Base-by-base conservation (phyloP, 139 green algal genomes). In the Tetraselmis chui region DNA sequence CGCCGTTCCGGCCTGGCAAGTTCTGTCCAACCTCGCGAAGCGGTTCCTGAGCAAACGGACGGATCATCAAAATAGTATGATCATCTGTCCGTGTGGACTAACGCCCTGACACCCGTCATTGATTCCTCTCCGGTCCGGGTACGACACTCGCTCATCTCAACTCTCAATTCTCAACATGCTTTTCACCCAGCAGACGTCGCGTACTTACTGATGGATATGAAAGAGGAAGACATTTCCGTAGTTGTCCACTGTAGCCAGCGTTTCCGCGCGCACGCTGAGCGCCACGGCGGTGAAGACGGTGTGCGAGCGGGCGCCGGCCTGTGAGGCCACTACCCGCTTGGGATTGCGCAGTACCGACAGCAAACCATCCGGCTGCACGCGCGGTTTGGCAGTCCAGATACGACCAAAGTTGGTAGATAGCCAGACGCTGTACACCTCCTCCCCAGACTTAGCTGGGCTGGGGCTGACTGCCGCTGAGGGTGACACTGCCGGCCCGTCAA, bases 1-100 rank as follows among this genome's bases (percentile, higher is more conserved):
- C 0, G 79, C 82, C 1, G 82, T 89, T 1, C 85, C 85, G 1
- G 85, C 11, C 1, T 2, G 29, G 1, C 82, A 80, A 22, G 80
- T 75, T 30, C 74, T 84, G 59, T 86, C 85, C 26, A 89, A 31
- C 23, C 79, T 30, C 0, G 30, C 27, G 75, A 78, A 88, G 0
- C 84, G 45, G 29, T 83, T 79, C 18, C 45, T 67, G 45, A 18
- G 45, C 11, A n/a, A n/a, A n/a, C n/a, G n/a, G n/a, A n/a, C n/a
- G n/a, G n/a, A n/a, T n/a, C n/a, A n/a, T n/a, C n/a, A n/a, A n/a
- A n/a, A n/a, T n/a, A n/a, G n/a, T n/a, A n/a, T n/a, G n/a, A n/a
- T n/a, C n/a, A n/a, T n/a, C n/a, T n/a, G n/a, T n/a, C n/a, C n/a
- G n/a, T n/a, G n/a, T n/a, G n/a, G n/a, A n/a, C n/a, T n/a, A n/a